Conservation (phyloP, 2,329 filamentous ascomycete species). For the Talaromyces sp. region DNA sequence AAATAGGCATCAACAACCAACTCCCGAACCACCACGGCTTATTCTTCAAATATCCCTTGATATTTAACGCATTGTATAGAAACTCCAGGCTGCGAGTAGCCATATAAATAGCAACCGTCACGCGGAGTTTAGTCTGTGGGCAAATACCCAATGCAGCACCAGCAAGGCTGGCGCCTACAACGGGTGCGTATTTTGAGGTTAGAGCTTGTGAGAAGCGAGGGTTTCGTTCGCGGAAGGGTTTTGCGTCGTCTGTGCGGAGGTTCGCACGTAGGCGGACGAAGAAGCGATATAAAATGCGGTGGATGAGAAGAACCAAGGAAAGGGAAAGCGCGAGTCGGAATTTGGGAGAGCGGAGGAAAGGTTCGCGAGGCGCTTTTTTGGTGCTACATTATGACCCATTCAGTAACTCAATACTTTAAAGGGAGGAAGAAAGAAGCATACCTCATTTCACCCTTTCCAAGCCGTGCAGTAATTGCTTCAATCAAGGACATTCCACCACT, state of each 20-base stretch:
- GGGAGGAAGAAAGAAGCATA: background rate
- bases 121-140: conserved; percentile 66
- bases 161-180: conserved; percentile 83
- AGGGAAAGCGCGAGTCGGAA: conserved; percentile 77
- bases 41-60: conserved; percentile 63
- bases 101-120: conserved; percentile 77
- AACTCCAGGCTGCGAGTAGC: conserved; percentile 82
- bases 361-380: conserved; percentile 36
- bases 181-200: conserved; percentile 79
- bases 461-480: conserved; percentile 45
- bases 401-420: background rate
- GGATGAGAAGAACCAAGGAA: conserved; percentile 79
- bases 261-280: conserved; percentile 74
- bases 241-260: conserved; percentile 73
- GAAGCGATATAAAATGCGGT: conserved; percentile 87
- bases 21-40: conserved; percentile 82
- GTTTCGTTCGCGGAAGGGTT: conserved; percentile 78
- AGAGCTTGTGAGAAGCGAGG: conserved; percentile 70
- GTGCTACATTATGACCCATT: background rate
- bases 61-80: conserved; percentile 76
- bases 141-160: conserved; percentile 78
- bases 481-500: conserved; percentile 62
- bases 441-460: conserved; percentile 27
- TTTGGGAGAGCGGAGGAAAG: conserved; percentile 58
- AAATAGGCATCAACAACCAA: conserved; percentile 75